These are phyloP conservation scores for Alliaria petiolata DNA, from an alignment of 345 rosid species.

Conservation along the genomic window DNA sequence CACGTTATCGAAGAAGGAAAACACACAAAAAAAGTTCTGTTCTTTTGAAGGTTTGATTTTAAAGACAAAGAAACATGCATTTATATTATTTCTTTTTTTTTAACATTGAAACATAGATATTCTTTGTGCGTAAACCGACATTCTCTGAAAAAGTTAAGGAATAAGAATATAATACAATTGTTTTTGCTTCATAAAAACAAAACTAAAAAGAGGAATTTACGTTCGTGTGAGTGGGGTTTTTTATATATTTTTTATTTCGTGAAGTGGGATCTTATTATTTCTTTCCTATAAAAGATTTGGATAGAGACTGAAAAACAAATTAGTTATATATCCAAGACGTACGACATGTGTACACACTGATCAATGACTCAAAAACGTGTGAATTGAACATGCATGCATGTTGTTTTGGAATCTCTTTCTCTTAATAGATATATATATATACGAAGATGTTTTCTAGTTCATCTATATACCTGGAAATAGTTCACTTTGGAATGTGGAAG, in stretches of 20 bases:
- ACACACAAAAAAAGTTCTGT: background rate
- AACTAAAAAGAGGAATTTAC: background rate
- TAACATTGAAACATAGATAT: too few relatives aligned
- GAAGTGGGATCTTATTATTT: background rate
- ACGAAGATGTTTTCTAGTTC: background rate
- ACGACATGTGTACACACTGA: background rate
- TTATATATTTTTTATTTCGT: background rate
- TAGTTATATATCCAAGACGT: background rate
- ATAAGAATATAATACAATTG: background rate
- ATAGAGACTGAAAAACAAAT: background rate
- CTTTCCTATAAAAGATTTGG: background rate
- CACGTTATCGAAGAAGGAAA: background rate
- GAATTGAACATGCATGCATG: background rate
- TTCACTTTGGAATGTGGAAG: background rate
- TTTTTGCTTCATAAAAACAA: background rate
- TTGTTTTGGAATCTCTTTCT: background rate
- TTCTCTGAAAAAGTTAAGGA: background rate
- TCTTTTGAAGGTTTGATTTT: background rate
- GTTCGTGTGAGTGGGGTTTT: background rate
- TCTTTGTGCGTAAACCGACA: conserved; percentile 16
- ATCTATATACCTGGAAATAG: background rate
- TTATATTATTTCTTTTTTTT: too few relatives aligned
- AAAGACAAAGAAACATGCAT: background rate
- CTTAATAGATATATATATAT: background rate
- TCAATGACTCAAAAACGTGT: conserved; percentile 4